Percentiles rank a stretch among this genome's conserved stretches.
These are phyloP conservation scores for Penicillium sp. DNA, from an alignment of 2,329 filamentous ascomycete genomes.

Conservation along the genomic window DNA sequence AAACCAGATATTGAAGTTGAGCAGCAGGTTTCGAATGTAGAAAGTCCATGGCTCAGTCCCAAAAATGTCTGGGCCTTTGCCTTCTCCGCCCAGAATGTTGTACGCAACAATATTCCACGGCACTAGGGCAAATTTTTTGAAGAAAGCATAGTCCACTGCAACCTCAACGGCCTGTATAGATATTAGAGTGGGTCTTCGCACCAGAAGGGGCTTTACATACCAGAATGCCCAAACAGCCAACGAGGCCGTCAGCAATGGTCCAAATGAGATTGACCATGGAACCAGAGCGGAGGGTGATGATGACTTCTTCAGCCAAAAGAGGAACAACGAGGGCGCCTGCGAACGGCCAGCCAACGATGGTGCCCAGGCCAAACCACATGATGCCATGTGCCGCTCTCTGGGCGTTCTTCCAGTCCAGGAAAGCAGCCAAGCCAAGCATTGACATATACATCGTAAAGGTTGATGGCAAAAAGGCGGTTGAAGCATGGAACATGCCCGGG, in stretches of 20 bases:
- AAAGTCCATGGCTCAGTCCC: slow-evolving; percentile 97
- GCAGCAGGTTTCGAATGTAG: slow-evolving; percentile 83
- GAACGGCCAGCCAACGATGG: slow-evolving; percentile 92
- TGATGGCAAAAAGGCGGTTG: slow-evolving; percentile 82
- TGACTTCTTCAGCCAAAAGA: slow-evolving; percentile 75
- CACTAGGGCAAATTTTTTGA: slow-evolving; percentile 74
- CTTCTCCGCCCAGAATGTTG: slow-evolving; percentile 83
- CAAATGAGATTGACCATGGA: slow-evolving; percentile 59
- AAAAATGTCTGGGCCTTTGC: slow-evolving; percentile 84
- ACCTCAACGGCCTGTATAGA: slow-evolving; percentile 64
- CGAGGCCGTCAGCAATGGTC: slow-evolving; percentile 66
- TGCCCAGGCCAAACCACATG: slow-evolving; percentile 85
- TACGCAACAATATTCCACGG: slow-evolving; percentile 94
- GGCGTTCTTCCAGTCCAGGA: slow-evolving; percentile 85
- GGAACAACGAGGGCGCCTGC: slow-evolving; percentile 78
- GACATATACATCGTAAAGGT: slow-evolving; percentile 96
- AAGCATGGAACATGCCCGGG: slow-evolving; percentile 92
- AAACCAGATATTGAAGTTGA: slow-evolving; percentile 98
- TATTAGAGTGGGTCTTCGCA: slow-evolving; percentile 21
- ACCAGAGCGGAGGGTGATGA: slow-evolving; percentile 57
- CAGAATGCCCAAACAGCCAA: slow-evolving; percentile 68
- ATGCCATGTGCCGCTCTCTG: slow-evolving; percentile 81
- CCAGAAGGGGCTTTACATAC: slow-evolving; percentile 51
- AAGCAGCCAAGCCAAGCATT: slow-evolving; percentile 82
- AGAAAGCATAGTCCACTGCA: slow-evolving; percentile 78